Base-by-base conservation (phyloP, 352 stramenopile species). In the Globisporangium radiosum region DNA sequence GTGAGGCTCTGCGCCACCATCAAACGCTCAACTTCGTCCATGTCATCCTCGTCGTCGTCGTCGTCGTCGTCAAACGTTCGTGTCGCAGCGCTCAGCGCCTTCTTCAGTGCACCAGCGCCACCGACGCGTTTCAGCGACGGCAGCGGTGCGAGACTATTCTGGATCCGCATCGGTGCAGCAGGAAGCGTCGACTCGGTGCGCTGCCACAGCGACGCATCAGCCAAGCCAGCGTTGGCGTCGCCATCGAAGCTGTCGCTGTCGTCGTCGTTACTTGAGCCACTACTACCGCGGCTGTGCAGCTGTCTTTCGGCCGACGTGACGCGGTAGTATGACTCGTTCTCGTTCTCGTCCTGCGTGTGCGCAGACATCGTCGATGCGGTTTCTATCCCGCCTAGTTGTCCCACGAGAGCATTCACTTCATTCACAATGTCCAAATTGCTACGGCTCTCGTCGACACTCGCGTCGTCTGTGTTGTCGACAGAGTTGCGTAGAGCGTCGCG, bases 21-120 rank as follows among this genome's bases (percentile, higher is more conserved):
- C 33, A 65, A 38, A 8, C 47, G 60, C 47, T 65, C 54, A 33
- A 57, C 47, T 57, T 60, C 60, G 38, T 57, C 60, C 54, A 61
- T 39, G 48, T 66, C 49, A 14, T 69, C 66, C 4, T 69, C 60
- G 0, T 69, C 60, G 11, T 57, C 64, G 4, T 68, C 64, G 4
- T 68, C 57, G 15, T 50, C 45, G 45, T 50, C 57, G 8, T 50
- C 45, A 17, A 25, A 66, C 47, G 61, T 59, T 8, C 52, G 37
- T n/a, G 38, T 48, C 25, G 42, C 54, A 1, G 51, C 56, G 1
- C 52, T 54, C 8, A 57, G 43, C 11, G 47, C 48, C 42, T 60
- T 65, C 47, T 61, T 60, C n/a, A 65, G 14, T 8, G 39, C 15
- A 33, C 43, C 53, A 47, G 53, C 40, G 13, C 60, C 53, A 14